Evolutionary conservation across 441 rosid species (phyloP).

Genomic region (Cnidoscolus chayamansa): DNA sequence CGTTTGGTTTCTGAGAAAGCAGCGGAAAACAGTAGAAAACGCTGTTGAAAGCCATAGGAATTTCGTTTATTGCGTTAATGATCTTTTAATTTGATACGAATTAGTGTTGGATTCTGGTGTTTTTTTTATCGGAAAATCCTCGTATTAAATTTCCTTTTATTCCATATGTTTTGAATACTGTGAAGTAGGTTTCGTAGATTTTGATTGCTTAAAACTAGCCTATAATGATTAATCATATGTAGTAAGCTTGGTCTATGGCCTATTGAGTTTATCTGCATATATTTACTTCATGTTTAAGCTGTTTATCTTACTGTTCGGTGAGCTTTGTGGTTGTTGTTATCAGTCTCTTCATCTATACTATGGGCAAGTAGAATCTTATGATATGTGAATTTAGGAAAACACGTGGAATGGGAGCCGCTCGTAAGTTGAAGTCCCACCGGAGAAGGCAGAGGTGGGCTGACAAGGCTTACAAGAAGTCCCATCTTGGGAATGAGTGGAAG

Average conservation of each 20-base stretch:
- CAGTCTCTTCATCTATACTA: neutral
- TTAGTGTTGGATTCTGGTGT: no score
- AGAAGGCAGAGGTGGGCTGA: constrained; percentile 63
- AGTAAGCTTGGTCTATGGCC: neutral
- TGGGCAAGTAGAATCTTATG: neutral
- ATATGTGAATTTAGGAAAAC: constrained; percentile 38
- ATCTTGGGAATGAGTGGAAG: constrained; percentile 67
- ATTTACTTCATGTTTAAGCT: neutral
- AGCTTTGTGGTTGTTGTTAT: neutral
- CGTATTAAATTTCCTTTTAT: no score
- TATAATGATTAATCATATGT: no score
- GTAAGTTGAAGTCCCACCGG: constrained; percentile 57
- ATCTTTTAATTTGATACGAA: no score
- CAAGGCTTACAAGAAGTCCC: constrained; percentile 56
- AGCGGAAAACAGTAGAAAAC: neutral
- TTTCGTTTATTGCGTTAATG: no score
- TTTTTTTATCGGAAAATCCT: no score
- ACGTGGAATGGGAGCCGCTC: constrained; percentile 63
- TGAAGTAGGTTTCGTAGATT: no score
- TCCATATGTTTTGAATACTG: no score
- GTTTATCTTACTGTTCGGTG: neutral
- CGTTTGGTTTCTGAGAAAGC: neutral
- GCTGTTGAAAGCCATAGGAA: no score
- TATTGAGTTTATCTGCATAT: neutral
- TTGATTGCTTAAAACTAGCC: no score